A percentile compares a stretch with the other conserved stretches of the same genome.
These are phyloP conservation scores for Metarhizium guizhouense DNA, from an alignment of 2,329 filamentous ascomycete species.

Conservation along the genomic window DNA sequence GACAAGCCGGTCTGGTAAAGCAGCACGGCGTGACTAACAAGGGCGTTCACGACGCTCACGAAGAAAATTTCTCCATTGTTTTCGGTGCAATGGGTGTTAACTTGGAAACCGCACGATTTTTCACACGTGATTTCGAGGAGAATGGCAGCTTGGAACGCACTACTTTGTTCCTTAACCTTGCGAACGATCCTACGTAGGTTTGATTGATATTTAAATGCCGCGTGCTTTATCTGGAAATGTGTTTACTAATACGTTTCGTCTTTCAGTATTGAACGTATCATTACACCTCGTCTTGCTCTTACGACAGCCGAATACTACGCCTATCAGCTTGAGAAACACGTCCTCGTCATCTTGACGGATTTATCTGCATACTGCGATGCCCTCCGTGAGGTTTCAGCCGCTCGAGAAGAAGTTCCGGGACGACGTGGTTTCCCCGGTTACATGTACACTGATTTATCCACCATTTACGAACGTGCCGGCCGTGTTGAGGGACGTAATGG, in stretches of 20 bases:
- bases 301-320: constrained; percentile 99
- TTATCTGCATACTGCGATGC: constrained; percentile 97
- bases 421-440: constrained; percentile 99
- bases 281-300: constrained; percentile 93
- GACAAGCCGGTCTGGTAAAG: constrained; percentile 89
- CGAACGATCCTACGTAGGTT: constrained; percentile 94
- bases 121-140: constrained; percentile 97
- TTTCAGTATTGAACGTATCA: constrained; percentile 92
- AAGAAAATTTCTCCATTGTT: constrained; percentile 99
- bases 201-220: neutral
- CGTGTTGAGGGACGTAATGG: constrained; percentile 95
- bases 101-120: constrained; percentile 97
- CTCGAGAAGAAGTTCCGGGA: constrained; percentile 96
- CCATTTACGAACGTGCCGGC: constrained; percentile 97
- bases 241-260: neutral
- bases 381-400: constrained; percentile 94
- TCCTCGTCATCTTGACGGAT: constrained; percentile 96
- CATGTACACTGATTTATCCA: constrained; percentile 99
- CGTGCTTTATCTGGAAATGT: neutral
- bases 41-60: constrained; percentile 90
- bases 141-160: constrained; percentile 97
- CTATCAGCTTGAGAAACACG: constrained; percentile 99
- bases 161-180: constrained; percentile 97
- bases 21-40: constrained; percentile 73
- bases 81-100: constrained; percentile 99